These are phyloP conservation scores for Davidsoniella eucalypti DNA, from an alignment of 2,329 filamentous ascomycete genomes.

Conservation along the genomic window DNA sequence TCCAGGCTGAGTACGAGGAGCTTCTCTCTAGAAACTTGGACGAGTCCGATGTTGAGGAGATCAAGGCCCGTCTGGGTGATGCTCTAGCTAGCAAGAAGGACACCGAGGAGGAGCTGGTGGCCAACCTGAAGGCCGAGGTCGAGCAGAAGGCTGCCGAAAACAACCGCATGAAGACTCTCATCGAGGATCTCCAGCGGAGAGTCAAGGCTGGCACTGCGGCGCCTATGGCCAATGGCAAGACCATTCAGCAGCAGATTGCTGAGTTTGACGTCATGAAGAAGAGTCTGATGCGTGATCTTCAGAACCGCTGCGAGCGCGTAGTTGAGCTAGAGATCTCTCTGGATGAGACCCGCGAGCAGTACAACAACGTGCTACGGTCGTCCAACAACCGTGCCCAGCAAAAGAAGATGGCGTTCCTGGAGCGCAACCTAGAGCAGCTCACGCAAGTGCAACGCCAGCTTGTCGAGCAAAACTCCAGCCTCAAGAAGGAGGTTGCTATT, in stretches of 20 bases:
- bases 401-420: conserved; percentile 99
- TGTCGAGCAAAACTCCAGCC: conserved; percentile 87
- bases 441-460: conserved; percentile 95
- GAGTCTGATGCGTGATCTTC: conserved; percentile 93
- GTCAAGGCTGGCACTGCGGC: conserved; percentile 44
- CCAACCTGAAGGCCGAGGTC: conserved; percentile 63
- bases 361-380: conserved; percentile 92
- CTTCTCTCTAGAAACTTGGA: conserved; percentile 64
- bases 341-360: conserved; percentile 94
- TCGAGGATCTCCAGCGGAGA: conserved; percentile 63
- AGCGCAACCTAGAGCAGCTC: conserved; percentile 93
- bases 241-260: conserved; percentile 90
- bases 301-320: conserved; percentile 94
- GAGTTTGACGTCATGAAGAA: conserved; percentile 99
- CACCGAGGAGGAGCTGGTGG: conserved; percentile 53
- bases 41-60: conserved; percentile 64
- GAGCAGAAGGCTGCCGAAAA: conserved; percentile 68
- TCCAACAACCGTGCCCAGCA: conserved; percentile 98
- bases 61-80: conserved; percentile 64
- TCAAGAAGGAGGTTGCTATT: conserved; percentile 99
- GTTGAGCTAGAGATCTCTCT: conserved; percentile 96
- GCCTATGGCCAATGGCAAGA: conserved; percentile 67
- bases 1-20: conserved; percentile 74
- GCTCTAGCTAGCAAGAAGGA: conserved; percentile 62
- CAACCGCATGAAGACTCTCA: conserved; percentile 58